phyloP scores from a whole-genome alignment of 2,329 filamentous ascomycete genomes.

The Verticillium dahliae region DNA sequence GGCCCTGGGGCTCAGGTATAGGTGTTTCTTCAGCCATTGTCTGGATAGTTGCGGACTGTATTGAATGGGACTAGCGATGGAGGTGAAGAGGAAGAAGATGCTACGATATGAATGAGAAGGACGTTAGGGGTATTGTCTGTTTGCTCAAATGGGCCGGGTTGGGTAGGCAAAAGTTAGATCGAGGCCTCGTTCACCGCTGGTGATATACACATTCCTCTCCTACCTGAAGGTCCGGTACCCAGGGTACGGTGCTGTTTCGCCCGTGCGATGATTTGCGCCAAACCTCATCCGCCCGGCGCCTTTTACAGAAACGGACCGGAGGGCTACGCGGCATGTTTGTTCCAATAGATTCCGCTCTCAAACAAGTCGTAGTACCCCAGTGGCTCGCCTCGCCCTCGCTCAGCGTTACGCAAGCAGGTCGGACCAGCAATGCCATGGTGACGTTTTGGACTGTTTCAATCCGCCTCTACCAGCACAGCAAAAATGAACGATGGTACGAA shows the following conservation, averaged over 20 bases:
- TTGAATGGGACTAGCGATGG: not conserved
- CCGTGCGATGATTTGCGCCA: not conserved
- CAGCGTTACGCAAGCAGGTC: not conserved
- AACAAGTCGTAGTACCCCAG: not conserved
- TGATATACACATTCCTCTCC: not conserved
- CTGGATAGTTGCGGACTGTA: not conserved
- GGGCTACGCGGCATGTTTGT: not conserved
- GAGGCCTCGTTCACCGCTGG: not conserved
- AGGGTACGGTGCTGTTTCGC: not conserved
- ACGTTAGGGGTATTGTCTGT: not conserved
- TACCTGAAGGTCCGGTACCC: no score
- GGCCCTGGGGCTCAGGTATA: constrained; percentile 45
- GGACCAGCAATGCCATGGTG: not conserved
- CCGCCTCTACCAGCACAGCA: not conserved
- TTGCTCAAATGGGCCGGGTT: not conserved
- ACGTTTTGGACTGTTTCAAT: not conserved
- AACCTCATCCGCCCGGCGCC: not conserved
- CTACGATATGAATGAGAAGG: not conserved
- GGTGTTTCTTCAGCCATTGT: constrained; percentile 18
- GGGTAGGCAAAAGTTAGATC: not conserved
- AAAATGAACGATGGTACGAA: not conserved
- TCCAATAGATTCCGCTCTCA: not conserved
- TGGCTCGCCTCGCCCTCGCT: not conserved
- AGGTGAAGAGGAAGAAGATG: not conserved
- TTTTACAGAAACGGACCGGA: not conserved